phyloP scores from a whole-genome alignment of 306 rosid species.

The Bauhinia variegata region DNA sequence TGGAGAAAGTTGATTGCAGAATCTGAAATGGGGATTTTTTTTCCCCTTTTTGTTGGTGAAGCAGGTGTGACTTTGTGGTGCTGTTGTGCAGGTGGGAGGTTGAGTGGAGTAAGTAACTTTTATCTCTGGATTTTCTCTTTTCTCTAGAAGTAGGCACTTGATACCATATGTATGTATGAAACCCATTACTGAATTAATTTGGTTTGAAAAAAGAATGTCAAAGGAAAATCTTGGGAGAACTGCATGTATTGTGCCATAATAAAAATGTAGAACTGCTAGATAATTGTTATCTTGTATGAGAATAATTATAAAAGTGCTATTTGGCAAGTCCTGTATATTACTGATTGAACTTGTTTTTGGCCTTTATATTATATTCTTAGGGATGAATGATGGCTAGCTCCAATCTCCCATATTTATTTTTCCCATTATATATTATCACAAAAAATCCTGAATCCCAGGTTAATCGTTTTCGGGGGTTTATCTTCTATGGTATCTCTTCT shows the following conservation, averaged over 20 bases:
- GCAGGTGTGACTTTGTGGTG: neutral
- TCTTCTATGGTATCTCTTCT: neutral
- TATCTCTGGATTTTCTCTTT: neutral
- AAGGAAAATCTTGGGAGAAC: neutral
- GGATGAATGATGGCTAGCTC: neutral
- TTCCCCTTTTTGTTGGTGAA: neutral
- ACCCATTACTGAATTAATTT: neutral
- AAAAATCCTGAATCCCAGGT: neutral
- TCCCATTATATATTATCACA: neutral
- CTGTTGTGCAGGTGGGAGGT: neutral
- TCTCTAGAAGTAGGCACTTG: neutral
- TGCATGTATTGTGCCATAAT: neutral
- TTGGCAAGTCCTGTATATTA: too few species aligned
- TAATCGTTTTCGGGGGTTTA: neutral
- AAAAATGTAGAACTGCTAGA: too few species aligned
- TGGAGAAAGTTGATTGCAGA: neutral
- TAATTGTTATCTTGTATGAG: neutral
- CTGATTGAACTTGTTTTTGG: neutral
- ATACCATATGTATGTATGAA: neutral
- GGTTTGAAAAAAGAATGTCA: neutral
- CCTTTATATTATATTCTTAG: neutral
- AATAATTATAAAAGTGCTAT: neutral
- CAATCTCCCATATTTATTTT: neutral
- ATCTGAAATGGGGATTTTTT: neutral
- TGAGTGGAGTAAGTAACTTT: constrained; percentile 16